Evolutionary conservation across 140 eudicot genomes (phyloP).

Genomic region (Oenanthe javanica): DNA sequence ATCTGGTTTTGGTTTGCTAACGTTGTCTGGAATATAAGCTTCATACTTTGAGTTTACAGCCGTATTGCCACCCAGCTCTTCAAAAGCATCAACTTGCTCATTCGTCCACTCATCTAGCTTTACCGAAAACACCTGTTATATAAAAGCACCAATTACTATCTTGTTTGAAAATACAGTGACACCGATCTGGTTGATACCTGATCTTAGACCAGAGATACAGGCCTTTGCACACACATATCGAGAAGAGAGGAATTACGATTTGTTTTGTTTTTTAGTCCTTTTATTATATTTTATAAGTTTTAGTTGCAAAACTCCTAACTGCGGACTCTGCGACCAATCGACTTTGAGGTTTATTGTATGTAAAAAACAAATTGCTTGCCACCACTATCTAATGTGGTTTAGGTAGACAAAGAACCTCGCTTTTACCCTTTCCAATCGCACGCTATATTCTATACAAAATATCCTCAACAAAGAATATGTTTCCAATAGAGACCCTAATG

Average conservation of each 20-base stretch:
- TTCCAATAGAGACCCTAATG: background rate
- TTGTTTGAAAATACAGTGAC: background rate
- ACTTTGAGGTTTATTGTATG: background rate
- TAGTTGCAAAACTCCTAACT: background rate
- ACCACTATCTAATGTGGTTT: background rate
- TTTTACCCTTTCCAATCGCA: background rate
- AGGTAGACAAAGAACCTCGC: background rate
- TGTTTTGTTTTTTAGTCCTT: background rate
- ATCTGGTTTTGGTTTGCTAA: slow-evolving; percentile 63
- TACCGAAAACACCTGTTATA: slow-evolving; percentile 65
- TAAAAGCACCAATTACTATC: background rate
- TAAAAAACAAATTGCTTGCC: background rate
- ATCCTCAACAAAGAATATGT: background rate
- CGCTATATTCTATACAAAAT: background rate
- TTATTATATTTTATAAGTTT: too few species aligned
- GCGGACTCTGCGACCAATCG: background rate
- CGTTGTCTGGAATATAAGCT: slow-evolving; percentile 53
- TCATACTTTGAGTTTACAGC: slow-evolving; percentile 65
- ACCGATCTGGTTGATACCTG: background rate
- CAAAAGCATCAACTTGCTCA: slow-evolving; percentile 69
- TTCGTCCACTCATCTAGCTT: slow-evolving; percentile 90
- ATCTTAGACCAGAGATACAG: background rate
- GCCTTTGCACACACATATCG: background rate
- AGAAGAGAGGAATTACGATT: background rate
- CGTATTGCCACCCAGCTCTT: slow-evolving; percentile 67